Base-by-base conservation (phyloP, 495 filamentous ascomycete genomes). In the Terfezia claveryi region DNA sequence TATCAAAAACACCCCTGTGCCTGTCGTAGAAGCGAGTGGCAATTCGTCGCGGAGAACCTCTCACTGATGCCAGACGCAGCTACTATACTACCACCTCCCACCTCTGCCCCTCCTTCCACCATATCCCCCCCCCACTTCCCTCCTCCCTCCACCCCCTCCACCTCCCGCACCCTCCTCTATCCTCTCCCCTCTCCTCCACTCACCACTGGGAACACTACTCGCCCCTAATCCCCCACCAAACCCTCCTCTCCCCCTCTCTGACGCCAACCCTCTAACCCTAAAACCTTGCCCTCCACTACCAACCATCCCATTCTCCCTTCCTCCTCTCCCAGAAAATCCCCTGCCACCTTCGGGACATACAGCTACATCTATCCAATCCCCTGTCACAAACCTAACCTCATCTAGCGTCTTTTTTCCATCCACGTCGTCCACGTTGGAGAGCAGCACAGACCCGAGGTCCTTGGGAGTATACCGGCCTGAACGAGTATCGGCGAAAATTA, bases 291-390 rank as follows among this genome's bases (percentile, higher is more conserved):
- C 41, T 7, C 44, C 54, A n/a, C 57, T 55, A 37, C 64, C 67
- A 49, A 67, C 55, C 54, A 69, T 67, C 14, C 67, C 65, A 1
- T 64, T 62, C 0, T 71, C 69, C 8, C 64, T 54, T 37, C 70
- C 61, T 17, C 67, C 61, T 53, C 77, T 78, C 20, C 93, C 79
- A 14, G 14, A 14, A 14, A 14, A 14, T n/a, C 74, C 74, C 0
- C 86, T 87, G 62, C 87, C 81, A 49, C 74, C 69, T 63, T 80
- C 67, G 14, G 89, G 85, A 49, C 82, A 79, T 23, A 96, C 80
- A 2, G 85, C 82, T 64, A 82, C 85, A 55, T 79, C 78, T 23
- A 96, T 74, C 64, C 80, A 94, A 68, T 94, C 89, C 0, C 89
- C 91, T 56, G 88, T 80, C 36, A 95, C 80, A 60, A 94, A 94